These are phyloP conservation scores for Pseudogymnoascus sp. DNA, from an alignment of 2,329 filamentous ascomycete genomes.

Conservation along the genomic window DNA sequence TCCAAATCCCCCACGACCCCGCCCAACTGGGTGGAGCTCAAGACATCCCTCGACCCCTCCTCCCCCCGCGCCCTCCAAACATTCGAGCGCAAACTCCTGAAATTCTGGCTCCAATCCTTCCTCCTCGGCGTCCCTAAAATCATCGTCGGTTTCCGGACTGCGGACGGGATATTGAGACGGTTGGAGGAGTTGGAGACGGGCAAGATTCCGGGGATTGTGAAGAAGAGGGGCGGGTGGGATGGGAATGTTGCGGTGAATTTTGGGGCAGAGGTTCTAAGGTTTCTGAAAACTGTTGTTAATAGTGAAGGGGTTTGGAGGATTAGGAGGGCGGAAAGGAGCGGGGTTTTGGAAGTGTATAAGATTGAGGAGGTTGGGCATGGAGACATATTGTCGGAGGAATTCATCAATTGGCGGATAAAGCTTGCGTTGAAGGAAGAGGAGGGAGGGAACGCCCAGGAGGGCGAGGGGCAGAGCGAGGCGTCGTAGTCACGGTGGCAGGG, in stretches of 20 bases:
- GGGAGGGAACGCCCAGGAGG: neutral
- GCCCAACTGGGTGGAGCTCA: slow-evolving; percentile 90
- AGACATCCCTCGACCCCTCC: slow-evolving; percentile 70
- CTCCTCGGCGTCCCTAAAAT: slow-evolving; percentile 87
- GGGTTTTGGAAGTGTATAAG: slow-evolving; percentile 59
- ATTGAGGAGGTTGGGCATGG: slow-evolving; percentile 69
- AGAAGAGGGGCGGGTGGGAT: slow-evolving; percentile 69
- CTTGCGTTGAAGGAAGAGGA: slow-evolving; percentile 12
- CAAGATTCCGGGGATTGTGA: slow-evolving; percentile 67
- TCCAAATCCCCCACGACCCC: slow-evolving; percentile 62
- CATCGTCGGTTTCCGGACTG: slow-evolving; percentile 78
- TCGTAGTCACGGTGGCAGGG: neutral
- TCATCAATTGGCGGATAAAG: slow-evolving; percentile 59
- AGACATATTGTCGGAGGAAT: slow-evolving; percentile 66
- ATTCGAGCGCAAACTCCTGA: slow-evolving; percentile 85
- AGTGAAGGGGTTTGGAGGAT: slow-evolving; percentile 73
- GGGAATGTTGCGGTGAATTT: slow-evolving; percentile 93
- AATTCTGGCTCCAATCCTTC: slow-evolving; percentile 96
- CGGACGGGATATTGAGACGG: slow-evolving; percentile 60
- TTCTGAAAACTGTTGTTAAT: slow-evolving; percentile 54
- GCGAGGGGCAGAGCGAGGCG: neutral
- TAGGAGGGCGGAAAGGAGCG: slow-evolving; percentile 52
- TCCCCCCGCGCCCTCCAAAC: slow-evolving; percentile 60
- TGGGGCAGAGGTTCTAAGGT: slow-evolving; percentile 66
- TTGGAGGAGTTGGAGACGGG: slow-evolving; percentile 75